Conservation (phyloP, 805 yeast genomes). For the Barnettozyma wickerhamii region DNA sequence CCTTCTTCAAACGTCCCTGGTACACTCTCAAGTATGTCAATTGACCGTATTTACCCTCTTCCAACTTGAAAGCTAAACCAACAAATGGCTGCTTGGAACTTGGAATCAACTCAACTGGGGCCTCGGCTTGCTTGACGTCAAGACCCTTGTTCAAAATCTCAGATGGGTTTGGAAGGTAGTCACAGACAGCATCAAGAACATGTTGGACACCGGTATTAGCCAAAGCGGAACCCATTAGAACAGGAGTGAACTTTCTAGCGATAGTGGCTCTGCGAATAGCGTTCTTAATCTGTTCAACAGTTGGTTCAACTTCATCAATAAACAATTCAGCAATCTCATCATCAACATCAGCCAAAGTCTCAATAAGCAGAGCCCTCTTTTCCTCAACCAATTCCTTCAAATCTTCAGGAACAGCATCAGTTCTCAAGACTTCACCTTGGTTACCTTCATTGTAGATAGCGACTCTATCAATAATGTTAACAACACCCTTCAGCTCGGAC, state of each 20-base stretch:
- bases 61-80: slow-evolving; percentile 97
- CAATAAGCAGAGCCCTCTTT: slow-evolving; percentile 80
- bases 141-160: slow-evolving; percentile 89
- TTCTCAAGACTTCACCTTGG: slow-evolving; percentile 80
- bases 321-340: slow-evolving; percentile 94
- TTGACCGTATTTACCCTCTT: slow-evolving; percentile 98
- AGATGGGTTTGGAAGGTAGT: slow-evolving; percentile 92
- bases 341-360: slow-evolving; percentile 96
- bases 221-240: slow-evolving; percentile 97
- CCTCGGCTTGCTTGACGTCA: slow-evolving; percentile 62
- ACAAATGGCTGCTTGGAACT: slow-evolving; percentile 76
- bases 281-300: slow-evolving; percentile 72
- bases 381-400: slow-evolving; percentile 82
- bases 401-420: slow-evolving; percentile 70
- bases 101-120: slow-evolving; percentile 70
- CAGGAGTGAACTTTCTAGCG: slow-evolving; percentile 96
- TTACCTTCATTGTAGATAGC: slow-evolving; percentile 85
- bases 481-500: slow-evolving; percentile 78
- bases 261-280: slow-evolving; percentile 96
- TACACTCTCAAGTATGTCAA: slow-evolving; percentile 94
- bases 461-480: slow-evolving; percentile 83
- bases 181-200: slow-evolving; percentile 93
- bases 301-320: slow-evolving; percentile 86
- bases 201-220: slow-evolving; percentile 96
- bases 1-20: slow-evolving; percentile 92